A percentile compares a stretch with the other conserved stretches of the same genome.
Evolutionary conservation across 2,329 filamentous ascomycete genomes (phyloP).

Genomic region (Nemania diffusa): DNA sequence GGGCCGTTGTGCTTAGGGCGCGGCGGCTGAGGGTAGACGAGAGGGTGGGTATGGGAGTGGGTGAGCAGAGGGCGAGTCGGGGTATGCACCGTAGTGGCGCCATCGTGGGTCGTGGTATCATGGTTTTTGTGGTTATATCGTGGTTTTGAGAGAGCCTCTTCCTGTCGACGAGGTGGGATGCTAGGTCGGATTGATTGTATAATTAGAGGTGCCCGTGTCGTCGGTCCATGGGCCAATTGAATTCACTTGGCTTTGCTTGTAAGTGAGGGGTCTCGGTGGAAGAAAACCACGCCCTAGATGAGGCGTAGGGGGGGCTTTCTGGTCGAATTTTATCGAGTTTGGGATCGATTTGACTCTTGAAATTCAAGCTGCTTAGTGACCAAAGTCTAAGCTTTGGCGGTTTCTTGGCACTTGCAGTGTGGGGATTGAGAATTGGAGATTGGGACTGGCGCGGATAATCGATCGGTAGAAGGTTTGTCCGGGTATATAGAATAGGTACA

Average conservation of each 20-base stretch:
- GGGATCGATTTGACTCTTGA: not conserved
- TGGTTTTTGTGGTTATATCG: not conserved
- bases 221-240: not conserved
- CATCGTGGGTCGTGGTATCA: slow-evolving; percentile 19
- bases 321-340: not conserved
- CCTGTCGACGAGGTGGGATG: not conserved
- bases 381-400: not conserved
- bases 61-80: not conserved
- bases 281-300: too few relatives aligned
- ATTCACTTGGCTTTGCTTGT: not conserved
- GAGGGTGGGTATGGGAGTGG: not conserved
- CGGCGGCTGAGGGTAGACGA: slow-evolving; percentile 36
- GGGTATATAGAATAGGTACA: too few relatives aligned
- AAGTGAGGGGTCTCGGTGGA: too few relatives aligned
- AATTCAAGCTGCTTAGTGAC: not conserved
- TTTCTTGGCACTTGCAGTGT: slow-evolving; percentile 10
- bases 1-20: slow-evolving; percentile 42
- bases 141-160: not conserved
- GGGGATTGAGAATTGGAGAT: not conserved
- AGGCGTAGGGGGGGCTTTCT: too few relatives aligned
- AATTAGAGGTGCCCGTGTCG: not conserved
- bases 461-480: slow-evolving; percentile 21
- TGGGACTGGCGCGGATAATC: slow-evolving; percentile 1
- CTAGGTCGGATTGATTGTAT: not conserved
- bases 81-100: slow-evolving; percentile 25